Evolutionary conservation across 2,329 filamentous ascomycete species (phyloP).

Genomic region (Talaromyces sp.): DNA sequence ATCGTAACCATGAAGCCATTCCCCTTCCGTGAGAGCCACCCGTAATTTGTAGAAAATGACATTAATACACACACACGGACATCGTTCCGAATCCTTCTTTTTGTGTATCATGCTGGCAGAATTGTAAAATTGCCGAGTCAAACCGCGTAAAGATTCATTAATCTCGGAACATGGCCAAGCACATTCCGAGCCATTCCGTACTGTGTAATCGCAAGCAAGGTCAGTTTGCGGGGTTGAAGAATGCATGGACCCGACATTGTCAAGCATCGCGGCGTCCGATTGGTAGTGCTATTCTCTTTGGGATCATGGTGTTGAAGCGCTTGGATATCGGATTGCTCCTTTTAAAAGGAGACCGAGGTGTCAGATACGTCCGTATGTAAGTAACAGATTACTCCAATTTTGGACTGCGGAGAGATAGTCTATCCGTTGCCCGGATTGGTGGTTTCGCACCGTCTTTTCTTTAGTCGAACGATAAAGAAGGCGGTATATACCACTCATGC

Average conservation of each 20-base stretch:
- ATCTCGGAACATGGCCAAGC: neutral
- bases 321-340: neutral
- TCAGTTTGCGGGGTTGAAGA: neutral
- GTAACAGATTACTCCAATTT: neutral
- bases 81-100: neutral
- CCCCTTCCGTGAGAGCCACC: too few relatives aligned
- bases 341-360: neutral
- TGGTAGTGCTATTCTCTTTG: neutral
- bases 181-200: neutral
- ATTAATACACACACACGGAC: neutral
- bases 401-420: neutral
- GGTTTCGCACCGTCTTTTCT: neutral
- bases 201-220: neutral
- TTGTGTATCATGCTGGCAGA: neutral
- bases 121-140: neutral
- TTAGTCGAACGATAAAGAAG: neutral
- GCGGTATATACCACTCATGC: neutral
- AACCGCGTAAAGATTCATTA: neutral
- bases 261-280: neutral
- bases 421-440: neutral
- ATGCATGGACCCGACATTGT: neutral
- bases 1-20: too few relatives aligned
- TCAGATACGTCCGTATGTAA: neutral
- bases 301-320: neutral
- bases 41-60: too few relatives aligned